Conservation (phyloP, 2,329 filamentous ascomycete genomes). For the Clarireedia paspali region DNA sequence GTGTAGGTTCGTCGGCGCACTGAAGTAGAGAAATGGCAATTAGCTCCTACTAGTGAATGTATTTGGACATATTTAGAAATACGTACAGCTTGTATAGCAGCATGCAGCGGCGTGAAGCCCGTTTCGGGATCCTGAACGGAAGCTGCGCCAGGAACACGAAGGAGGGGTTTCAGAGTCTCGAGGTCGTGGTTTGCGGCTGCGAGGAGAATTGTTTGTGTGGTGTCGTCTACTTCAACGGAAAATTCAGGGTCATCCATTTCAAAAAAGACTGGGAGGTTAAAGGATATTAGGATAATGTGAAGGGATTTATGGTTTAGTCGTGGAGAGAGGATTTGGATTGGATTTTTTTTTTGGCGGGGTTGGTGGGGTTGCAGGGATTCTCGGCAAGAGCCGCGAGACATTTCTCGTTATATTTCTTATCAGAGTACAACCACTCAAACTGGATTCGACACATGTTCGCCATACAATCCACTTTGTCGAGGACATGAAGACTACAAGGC, state of each 20-base stretch:
- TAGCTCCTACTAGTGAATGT: background rate
- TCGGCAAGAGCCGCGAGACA: no score
- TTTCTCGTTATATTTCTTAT: no score
- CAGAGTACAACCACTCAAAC: no score
- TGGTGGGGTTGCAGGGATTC: no score
- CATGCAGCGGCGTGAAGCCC: constrained; percentile 81
- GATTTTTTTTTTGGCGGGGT: no score
- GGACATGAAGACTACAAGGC: no score
- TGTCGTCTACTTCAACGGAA: constrained; percentile 16
- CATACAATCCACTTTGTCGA: no score
- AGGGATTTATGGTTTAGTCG: no score
- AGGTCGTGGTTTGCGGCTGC: constrained; percentile 54
- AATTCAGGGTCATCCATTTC: constrained; percentile 27
- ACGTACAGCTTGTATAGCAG: constrained; percentile 73
- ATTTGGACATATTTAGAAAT: background rate
- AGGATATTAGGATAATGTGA: background rate
- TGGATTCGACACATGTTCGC: no score
- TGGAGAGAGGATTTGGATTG: no score
- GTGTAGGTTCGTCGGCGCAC: background rate
- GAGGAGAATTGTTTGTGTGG: constrained; percentile 53
- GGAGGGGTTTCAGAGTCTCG: constrained; percentile 25
- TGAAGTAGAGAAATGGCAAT: background rate
- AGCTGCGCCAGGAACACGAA: constrained; percentile 40
- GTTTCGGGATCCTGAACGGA: constrained; percentile 80
- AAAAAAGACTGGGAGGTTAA: background rate